Percentiles rank a stretch among this genome's conserved stretches.
phyloP scores from a whole-genome alignment of 129 eudicot genomes.

The sunflower (Helianthus annuus) region DNA sequence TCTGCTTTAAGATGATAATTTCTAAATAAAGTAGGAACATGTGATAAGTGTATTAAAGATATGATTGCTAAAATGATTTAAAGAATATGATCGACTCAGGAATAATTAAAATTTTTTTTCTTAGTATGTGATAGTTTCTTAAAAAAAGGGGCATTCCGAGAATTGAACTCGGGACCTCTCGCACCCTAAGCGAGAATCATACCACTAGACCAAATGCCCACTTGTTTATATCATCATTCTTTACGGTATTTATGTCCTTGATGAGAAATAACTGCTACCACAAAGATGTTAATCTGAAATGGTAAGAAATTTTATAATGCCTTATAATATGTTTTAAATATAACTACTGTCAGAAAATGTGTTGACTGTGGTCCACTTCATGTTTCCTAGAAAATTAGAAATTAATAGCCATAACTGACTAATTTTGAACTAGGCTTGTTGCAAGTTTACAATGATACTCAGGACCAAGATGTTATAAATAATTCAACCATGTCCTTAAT shows the following conservation, averaged over 20 bases:
- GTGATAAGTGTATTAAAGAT: neutral
- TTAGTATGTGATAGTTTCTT: neutral
- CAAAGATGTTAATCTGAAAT: slow-evolving; percentile 11
- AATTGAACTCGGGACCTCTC: slow-evolving; percentile 99
- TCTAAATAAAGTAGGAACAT: neutral
- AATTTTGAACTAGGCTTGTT: neutral
- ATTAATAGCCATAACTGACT: neutral
- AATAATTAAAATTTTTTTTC: neutral
- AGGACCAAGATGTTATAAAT: slow-evolving; percentile 4
- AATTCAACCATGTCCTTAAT: neutral
- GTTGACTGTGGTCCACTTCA: slow-evolving; percentile 6
- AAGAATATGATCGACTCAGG: neutral
- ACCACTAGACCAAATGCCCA: slow-evolving; percentile 99
- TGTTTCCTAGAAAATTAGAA: neutral
- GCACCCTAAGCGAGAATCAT: slow-evolving; percentile 99
- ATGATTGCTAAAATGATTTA: neutral
- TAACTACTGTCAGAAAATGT: slow-evolving; percentile 7
- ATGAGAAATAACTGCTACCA: neutral
- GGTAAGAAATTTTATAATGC: neutral
- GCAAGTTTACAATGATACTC: slow-evolving; percentile 3
- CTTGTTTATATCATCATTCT: slow-evolving; percentile 13
- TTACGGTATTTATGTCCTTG: neutral
- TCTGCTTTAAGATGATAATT: slow-evolving; percentile 4
- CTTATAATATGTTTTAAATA: neutral
- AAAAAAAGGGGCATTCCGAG: slow-evolving; percentile 64